Conservation (phyloP, 1,139 yeast genomes). For the Pichia inconspicua region DNA sequence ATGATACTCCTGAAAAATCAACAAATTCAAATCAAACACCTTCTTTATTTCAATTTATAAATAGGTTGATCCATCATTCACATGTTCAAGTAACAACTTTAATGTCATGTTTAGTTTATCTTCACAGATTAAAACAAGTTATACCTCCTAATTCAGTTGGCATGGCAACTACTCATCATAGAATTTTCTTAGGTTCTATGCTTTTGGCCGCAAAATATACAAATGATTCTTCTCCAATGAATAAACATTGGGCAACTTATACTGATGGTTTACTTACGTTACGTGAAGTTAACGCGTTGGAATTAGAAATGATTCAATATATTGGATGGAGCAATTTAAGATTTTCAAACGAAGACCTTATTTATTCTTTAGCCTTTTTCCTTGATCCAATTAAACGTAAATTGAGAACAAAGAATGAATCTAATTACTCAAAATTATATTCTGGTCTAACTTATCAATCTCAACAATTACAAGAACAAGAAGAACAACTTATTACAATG, state of each 20-base stretch:
- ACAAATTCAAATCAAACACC: conserved; percentile 15
- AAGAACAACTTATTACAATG: neutral
- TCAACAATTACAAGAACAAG: neutral
- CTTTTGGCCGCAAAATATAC: conserved; percentile 84
- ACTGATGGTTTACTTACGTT: conserved; percentile 74
- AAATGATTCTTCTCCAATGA: conserved; percentile 89
- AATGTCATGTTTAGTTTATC: conserved; percentile 82
- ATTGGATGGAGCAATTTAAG: conserved; percentile 72
- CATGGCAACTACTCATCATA: conserved; percentile 87
- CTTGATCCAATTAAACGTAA: conserved; percentile 57
- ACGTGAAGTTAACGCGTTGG: conserved; percentile 83
- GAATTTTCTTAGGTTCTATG: conserved; percentile 81
- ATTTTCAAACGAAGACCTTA: conserved; percentile 62
- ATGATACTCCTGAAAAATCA: neutral
- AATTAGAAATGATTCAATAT: conserved; percentile 73
- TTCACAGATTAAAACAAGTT: conserved; percentile 64
- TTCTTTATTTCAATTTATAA: conserved; percentile 58
- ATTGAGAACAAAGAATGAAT: conserved; percentile 23
- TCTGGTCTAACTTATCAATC: conserved; percentile 2
- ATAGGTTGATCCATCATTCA: conserved; percentile 63
- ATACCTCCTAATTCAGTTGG: conserved; percentile 89
- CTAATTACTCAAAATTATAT: conserved; percentile 6
- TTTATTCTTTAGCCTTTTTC: conserved; percentile 65
- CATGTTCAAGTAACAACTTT: conserved; percentile 93
- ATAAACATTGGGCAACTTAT: conserved; percentile 91